Percentiles rank a stretch among this genome's conserved stretches.
Evolutionary conservation across 495 filamentous ascomycete species (phyloP).

Genomic region (Podospora appendiculata): DNA sequence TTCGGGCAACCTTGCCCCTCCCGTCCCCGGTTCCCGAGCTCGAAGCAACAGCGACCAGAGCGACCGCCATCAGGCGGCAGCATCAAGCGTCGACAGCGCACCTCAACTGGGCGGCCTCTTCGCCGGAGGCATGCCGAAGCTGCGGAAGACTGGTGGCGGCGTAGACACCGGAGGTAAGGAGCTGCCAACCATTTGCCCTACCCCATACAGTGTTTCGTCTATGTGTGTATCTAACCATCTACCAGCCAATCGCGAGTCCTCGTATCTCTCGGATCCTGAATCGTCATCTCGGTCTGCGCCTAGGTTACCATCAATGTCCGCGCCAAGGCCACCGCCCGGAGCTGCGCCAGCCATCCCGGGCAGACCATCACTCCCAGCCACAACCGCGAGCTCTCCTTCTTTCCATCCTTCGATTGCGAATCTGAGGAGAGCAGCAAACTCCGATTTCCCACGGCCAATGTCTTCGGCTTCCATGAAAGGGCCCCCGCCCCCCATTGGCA

Average conservation of each 20-base stretch:
- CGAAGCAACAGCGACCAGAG: constrained; percentile 76
- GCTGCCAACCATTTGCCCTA: background rate
- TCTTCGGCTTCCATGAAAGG: constrained; percentile 45
- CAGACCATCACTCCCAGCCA: constrained; percentile 25
- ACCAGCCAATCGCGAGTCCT: constrained; percentile 59
- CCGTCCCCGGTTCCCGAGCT: constrained; percentile 59
- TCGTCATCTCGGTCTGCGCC: constrained; percentile 47
- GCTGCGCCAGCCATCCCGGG: constrained; percentile 55
- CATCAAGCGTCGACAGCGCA: constrained; percentile 42
- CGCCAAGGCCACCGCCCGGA: constrained; percentile 54
- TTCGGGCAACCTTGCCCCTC: constrained; percentile 64
- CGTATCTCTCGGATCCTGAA: constrained; percentile 77
- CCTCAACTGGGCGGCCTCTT: constrained; percentile 87
- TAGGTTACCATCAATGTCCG: constrained; percentile 50
- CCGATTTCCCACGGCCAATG: constrained; percentile 43
- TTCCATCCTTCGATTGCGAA: constrained; percentile 53
- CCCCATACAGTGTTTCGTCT: background rate
- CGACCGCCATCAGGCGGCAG: constrained; percentile 34
- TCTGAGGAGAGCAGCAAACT: constrained; percentile 50
- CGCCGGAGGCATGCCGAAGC: constrained; percentile 89
- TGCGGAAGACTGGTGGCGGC: constrained; percentile 78
- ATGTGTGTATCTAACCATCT: constrained; percentile 16
- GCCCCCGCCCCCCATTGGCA: constrained; percentile 52
- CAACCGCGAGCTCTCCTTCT: constrained; percentile 28
- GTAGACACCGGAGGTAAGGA: constrained; percentile 72